Percentiles rank a stretch among this genome's conserved stretches.
Evolutionary conservation across 768 basidiomycete species (phyloP).

Genomic region (Tricholoma flavovirens): DNA sequence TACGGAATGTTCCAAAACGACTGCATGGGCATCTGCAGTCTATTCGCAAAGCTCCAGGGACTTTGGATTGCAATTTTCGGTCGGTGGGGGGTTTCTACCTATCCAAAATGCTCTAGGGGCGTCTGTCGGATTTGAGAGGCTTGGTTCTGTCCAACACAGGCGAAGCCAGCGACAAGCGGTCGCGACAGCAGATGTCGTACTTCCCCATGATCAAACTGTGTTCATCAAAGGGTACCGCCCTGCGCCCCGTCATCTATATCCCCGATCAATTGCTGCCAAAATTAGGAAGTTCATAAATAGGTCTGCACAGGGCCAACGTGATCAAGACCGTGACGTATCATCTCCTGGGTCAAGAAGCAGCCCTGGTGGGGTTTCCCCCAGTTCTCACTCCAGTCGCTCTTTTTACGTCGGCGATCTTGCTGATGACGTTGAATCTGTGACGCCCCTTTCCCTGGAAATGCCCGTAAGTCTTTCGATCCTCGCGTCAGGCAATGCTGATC

Average conservation of each 20-base stretch:
- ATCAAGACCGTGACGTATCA: too few relatives aligned
- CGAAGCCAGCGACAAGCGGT: slow-evolving; percentile 1
- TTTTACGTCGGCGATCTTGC: background rate
- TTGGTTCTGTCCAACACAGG: slow-evolving; percentile 5
- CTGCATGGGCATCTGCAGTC: slow-evolving; percentile 14
- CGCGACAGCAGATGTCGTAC: background rate
- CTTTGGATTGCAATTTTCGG: slow-evolving; percentile 10
- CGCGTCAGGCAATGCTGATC: too few relatives aligned
- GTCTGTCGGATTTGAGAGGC: slow-evolving; percentile 1
- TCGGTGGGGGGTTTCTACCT: slow-evolving; percentile 3
- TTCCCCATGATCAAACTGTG: slow-evolving; percentile 11
- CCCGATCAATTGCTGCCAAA: background rate
- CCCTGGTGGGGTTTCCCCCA: too few relatives aligned
- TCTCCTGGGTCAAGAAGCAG: too few relatives aligned
- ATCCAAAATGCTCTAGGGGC: background rate
- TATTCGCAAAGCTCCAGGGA: slow-evolving; percentile 11
- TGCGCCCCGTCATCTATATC: slow-evolving; percentile 4
- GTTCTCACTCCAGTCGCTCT: too few relatives aligned
- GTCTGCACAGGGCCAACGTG: too few relatives aligned
- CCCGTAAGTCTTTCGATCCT: background rate
- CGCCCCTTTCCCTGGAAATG: background rate
- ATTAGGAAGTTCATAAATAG: slow-evolving; percentile 1
- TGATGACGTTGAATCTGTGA: background rate
- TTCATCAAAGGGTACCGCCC: slow-evolving; percentile 13
- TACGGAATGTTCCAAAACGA: slow-evolving; percentile 14